Conservation (phyloP, 2,329 filamentous ascomycete species). For the Phaeophleospora eucalypticola region DNA sequence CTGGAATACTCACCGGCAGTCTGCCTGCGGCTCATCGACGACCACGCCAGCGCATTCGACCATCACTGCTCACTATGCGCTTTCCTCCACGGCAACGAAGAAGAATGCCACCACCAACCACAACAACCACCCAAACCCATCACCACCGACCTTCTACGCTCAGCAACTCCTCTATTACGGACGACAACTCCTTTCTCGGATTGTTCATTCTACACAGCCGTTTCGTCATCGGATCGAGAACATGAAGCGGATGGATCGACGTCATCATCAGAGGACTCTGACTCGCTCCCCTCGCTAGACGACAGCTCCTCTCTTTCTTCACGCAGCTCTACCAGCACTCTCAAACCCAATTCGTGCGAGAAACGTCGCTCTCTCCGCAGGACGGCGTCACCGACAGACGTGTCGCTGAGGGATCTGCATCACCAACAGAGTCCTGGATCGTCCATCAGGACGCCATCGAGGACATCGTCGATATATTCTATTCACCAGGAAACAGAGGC, state of each 20-base stretch:
- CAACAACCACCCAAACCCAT: not conserved
- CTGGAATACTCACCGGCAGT: slow-evolving; percentile 15
- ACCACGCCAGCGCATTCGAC: slow-evolving; percentile 12
- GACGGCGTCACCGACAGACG: slow-evolving; percentile 23
- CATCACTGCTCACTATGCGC: slow-evolving; percentile 23
- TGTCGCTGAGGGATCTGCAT: slow-evolving; percentile 30
- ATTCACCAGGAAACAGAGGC: no score
- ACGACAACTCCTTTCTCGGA: slow-evolving; percentile 17
- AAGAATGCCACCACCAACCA: slow-evolving; percentile 7
- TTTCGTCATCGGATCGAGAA: slow-evolving; percentile 9
- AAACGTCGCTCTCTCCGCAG: slow-evolving; percentile 21
- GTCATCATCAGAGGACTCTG: not conserved
- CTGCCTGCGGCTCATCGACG: slow-evolving; percentile 18
- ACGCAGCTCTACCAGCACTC: slow-evolving; percentile 12
- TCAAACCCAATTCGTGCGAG: slow-evolving; percentile 10
- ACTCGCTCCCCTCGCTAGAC: not conserved
- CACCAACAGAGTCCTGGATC: slow-evolving; percentile 19
- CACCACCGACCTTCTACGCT: not conserved
- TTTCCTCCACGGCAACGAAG: slow-evolving; percentile 15
- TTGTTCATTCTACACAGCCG: slow-evolving; percentile 24
- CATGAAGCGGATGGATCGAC: no score
- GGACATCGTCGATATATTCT: no score
- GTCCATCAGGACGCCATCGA: no score
- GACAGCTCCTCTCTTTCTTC: slow-evolving; percentile 8
- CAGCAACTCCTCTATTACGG: slow-evolving; percentile 3